These are phyloP conservation scores for Sicyos baderoa DNA, from an alignment of 306 rosid genomes.

Conservation along the genomic window DNA sequence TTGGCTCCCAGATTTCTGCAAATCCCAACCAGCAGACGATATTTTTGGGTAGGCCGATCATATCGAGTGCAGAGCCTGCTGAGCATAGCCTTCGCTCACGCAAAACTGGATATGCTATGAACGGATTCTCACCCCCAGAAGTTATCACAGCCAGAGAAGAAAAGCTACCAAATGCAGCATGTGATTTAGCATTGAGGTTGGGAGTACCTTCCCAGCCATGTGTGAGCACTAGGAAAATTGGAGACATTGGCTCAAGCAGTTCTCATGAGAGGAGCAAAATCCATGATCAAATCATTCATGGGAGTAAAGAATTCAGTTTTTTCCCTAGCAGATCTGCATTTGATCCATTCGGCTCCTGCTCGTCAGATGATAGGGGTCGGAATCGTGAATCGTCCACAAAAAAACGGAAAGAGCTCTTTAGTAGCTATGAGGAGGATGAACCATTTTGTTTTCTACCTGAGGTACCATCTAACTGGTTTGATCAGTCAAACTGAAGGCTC, in stretches of 20 bases:
- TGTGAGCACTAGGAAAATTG: conserved; percentile 37
- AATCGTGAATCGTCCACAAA: conserved; percentile 39
- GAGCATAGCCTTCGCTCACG: conserved; percentile 35
- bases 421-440: conserved; percentile 54
- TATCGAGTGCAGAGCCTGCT: conserved; percentile 44
- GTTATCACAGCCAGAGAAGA: conserved; percentile 33
- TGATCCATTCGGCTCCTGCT: conserved; percentile 41
- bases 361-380: conserved; percentile 46
- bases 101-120: conserved; percentile 32
- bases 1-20: conserved; percentile 29
- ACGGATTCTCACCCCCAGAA: conserved; percentile 26
- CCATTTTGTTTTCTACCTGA: conserved; percentile 65
- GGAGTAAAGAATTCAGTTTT: conserved; percentile 46
- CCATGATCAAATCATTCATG: conserved; percentile 35
- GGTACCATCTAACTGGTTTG: conserved; percentile 59
- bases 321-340: conserved; percentile 45
- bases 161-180: conserved; percentile 38
- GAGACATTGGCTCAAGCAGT: conserved; percentile 43
- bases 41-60: conserved; percentile 64
- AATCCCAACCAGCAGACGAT: conserved; percentile 36
- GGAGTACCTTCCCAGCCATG: conserved; percentile 45
- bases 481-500: conserved; percentile 42
- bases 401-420: conserved; percentile 63
- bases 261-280: conserved; percentile 43
- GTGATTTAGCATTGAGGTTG: conserved; percentile 80